These are phyloP conservation scores for Petasospora rhodanensis DNA, from an alignment of 1,139 yeast species.

Conservation along the genomic window DNA sequence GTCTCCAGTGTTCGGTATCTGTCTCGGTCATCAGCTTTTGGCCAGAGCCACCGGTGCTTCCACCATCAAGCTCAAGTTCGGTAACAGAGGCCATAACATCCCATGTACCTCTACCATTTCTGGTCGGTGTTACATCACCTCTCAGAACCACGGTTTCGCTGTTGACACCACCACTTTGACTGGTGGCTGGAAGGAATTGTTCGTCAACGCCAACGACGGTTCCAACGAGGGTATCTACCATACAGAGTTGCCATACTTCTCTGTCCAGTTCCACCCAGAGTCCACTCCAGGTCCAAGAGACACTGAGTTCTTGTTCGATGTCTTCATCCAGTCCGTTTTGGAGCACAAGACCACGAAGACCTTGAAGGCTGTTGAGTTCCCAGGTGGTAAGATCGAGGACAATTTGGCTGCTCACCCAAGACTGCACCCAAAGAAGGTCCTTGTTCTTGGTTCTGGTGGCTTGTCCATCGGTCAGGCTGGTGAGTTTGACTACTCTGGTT, in stretches of 20 bases:
- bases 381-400: constrained; percentile 78
- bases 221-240: constrained; percentile 99
- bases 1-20: constrained; percentile 91
- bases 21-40: constrained; percentile 96
- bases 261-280: constrained; percentile 99
- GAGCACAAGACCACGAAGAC: constrained; percentile 53
- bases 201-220: constrained; percentile 94
- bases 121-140: constrained; percentile 97
- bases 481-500: constrained; percentile 97
- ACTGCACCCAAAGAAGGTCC: constrained; percentile 84
- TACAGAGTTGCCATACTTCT: constrained; percentile 81
- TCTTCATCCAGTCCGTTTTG: constrained; percentile 77
- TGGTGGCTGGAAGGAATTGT: constrained; percentile 90
- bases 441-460: constrained; percentile 98
- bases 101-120: constrained; percentile 93
- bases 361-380: constrained; percentile 76
- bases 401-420: constrained; percentile 72
- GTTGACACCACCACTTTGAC: constrained; percentile 76
- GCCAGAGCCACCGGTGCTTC: constrained; percentile 96
- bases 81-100: constrained; percentile 99
- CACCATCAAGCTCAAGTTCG: constrained; percentile 88
- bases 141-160: constrained; percentile 98
- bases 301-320: constrained; percentile 95
- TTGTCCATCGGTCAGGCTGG: constrained; percentile 99
- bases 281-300: constrained; percentile 99